Evolutionary conservation across 176 grass and related monocot species (phyloP), one percentile per base, ranked within the genome.

Genomic region (Musa troglodytarum): DNA sequence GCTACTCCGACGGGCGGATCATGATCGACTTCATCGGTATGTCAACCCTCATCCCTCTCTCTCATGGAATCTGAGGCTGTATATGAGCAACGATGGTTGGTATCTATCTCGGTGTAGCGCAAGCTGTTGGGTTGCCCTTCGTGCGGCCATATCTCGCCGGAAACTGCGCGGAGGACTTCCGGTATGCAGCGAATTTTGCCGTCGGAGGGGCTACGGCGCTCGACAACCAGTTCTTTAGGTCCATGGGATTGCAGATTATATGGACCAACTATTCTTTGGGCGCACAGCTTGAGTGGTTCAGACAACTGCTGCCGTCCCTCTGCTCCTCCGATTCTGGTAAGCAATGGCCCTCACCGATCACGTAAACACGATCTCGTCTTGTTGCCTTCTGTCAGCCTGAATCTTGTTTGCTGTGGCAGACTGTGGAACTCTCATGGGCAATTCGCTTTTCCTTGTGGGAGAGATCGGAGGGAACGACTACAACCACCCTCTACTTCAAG

Each of bases 381-480:
- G 29, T 34, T 34, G 29, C 29, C 3, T 16, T 65, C 62, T 5
- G 19, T 77, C n/a, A 29, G 75, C 75, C 65, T 14, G 29, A 34
- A 34, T 34, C 2, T 34, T 34, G 29, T 34, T 34, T 34, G 29
- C 3, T 34, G 29, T 34, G 29, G 25, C 49, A 80, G 78, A 80
- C 10, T 73, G 78, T 34, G 29, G 20, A 2, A 3, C 2, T 0
- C 7, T 25, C 54, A 25, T 73, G 8, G 16, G 9, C 9, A 52
- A 29, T 63, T 57, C 78, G 16, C 78, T 80, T 19, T 80, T 80
- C 54, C 12, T 80, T 5, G 68, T 80, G 1, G 78, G 78, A 1
- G 78, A 80, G 22, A 72, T 80, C 5, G 78, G 78, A 16, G 68
- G 78, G 14, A 80, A 80, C 54, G 78, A 80, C 56, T 73, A 73